Evolutionary conservation across 345 rosid genomes (phyloP).

Genomic region (Gynandropsis gynandra): DNA sequence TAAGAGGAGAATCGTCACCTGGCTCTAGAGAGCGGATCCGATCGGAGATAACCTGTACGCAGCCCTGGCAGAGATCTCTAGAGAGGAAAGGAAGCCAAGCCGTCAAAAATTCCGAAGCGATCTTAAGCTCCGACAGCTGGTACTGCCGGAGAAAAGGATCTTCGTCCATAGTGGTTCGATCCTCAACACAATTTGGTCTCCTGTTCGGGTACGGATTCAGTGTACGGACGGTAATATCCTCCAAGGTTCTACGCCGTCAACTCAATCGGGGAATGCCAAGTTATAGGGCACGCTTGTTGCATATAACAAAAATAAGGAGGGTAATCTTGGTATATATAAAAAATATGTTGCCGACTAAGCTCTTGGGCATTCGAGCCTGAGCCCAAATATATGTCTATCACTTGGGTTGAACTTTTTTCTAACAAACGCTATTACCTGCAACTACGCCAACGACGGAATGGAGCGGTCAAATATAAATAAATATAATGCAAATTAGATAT

Average conservation of each 20-base stretch:
- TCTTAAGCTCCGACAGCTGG: constrained; percentile 57
- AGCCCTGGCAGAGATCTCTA: constrained; percentile 57
- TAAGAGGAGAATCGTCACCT: constrained; percentile 26
- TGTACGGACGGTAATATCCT: constrained; percentile 28
- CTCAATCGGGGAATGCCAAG: too few relatives aligned
- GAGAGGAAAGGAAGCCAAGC: constrained; percentile 84
- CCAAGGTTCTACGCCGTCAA: constrained; percentile 6
- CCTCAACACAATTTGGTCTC: constrained; percentile 30
- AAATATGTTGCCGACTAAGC: too few relatives aligned
- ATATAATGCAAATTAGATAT: too few relatives aligned
- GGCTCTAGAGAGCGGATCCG: constrained; percentile 62
- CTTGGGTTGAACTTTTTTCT: too few relatives aligned
- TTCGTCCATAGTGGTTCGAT: constrained; percentile 24
- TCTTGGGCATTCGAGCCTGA: too few relatives aligned
- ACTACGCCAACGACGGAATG: too few relatives aligned
- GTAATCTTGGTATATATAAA: too few relatives aligned
- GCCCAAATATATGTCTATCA: too few relatives aligned
- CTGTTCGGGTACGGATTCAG: constrained; percentile 8
- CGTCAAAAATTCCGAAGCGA: constrained; percentile 70
- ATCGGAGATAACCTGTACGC: constrained; percentile 44
- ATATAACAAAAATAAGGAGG: too few relatives aligned
- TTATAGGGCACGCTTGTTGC: too few relatives aligned
- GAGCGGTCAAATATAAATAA: too few relatives aligned
- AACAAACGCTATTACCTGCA: too few relatives aligned
- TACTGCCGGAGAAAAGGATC: constrained; percentile 48